These are phyloP conservation scores for Pythium vanterpoolii DNA, from an alignment of 352 stramenopile genomes.

Conservation along the genomic window DNA sequence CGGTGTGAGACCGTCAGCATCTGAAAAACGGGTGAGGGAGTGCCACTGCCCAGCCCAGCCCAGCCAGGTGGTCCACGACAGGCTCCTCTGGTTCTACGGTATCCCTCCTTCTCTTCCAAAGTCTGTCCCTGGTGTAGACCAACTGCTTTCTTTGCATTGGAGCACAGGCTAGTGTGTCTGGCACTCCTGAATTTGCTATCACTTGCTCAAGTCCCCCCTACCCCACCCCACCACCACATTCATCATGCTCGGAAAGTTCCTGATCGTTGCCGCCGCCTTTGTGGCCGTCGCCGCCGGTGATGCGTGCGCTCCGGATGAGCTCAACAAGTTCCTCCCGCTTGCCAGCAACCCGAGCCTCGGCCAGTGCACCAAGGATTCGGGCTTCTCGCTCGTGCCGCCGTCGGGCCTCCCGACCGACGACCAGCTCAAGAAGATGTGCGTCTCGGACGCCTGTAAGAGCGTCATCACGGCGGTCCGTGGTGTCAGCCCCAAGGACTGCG, in stretches of 20 bases:
- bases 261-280: constrained; percentile 14
- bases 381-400: constrained; percentile 19
- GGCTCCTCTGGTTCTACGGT: neutral
- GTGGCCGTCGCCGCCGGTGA: constrained; percentile 1
- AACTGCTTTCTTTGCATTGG: too few relatives aligned
- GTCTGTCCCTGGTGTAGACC: neutral
- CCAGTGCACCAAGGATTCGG: constrained; percentile 8
- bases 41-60: too few relatives aligned
- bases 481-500: constrained; percentile 8
- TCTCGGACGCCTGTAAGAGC: neutral
- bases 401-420: constrained; percentile 12
- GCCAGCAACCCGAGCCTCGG: neutral
- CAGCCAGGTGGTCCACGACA: neutral
- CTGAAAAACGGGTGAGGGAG: too few relatives aligned
- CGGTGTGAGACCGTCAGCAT: too few relatives aligned
- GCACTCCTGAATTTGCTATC: constrained; percentile 24
- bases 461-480: constrained; percentile 8
- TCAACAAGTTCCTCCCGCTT: constrained; percentile 8
- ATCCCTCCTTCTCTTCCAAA: neutral
- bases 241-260: constrained; percentile 20
- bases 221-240: neutral
- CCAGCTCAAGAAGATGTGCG: constrained; percentile 23
- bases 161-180: neutral
- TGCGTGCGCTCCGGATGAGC: constrained; percentile 1
- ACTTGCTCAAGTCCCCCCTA: constrained; percentile 13